Conservation (phyloP, 2,329 filamentous ascomycete species). For the Tolypocladium tropicale region DNA sequence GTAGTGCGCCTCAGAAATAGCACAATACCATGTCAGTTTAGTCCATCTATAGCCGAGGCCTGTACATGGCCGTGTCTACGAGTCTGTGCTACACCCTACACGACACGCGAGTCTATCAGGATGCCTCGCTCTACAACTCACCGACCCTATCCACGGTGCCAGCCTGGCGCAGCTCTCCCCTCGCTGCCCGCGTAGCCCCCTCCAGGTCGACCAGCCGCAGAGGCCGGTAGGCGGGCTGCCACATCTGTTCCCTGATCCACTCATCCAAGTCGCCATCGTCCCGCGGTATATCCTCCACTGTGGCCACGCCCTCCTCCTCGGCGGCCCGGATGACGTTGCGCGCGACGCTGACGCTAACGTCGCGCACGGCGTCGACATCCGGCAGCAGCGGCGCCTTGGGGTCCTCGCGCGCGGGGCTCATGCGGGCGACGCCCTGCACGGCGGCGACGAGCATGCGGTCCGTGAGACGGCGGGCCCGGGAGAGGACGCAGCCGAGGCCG, state of each 20-base stretch:
- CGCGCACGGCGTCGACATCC: conserved; percentile 62
- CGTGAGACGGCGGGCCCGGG: conserved; percentile 54
- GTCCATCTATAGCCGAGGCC: background rate
- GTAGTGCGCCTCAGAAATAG: background rate
- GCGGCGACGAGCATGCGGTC: conserved; percentile 77
- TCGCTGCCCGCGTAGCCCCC: conserved; percentile 46
- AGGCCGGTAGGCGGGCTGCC: conserved; percentile 59
- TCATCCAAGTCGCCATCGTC: conserved; percentile 46
- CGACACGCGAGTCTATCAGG: no score
- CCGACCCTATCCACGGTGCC: conserved; percentile 16
- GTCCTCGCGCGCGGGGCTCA: conserved; percentile 59
- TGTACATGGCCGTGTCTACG: background rate
- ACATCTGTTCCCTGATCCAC: conserved; percentile 75
- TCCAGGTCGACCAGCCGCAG: conserved; percentile 45
- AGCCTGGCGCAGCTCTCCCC: conserved; percentile 19
- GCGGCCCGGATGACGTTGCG: conserved; percentile 64
- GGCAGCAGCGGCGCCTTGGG: conserved; percentile 59
- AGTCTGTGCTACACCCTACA: background rate
- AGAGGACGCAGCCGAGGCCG: conserved; percentile 67
- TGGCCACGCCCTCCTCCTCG: conserved; percentile 56
- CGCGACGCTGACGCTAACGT: conserved; percentile 70
- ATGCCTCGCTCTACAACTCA: background rate
- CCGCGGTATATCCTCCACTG: conserved; percentile 53
- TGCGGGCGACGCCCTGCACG: conserved; percentile 58
- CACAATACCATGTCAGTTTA: background rate